A percentile compares a stretch with the other conserved stretches of the same genome.
These are phyloP conservation scores for Chlorella variabilis DNA, from an alignment of 163 green algal genomes.

Conservation along the genomic window DNA sequence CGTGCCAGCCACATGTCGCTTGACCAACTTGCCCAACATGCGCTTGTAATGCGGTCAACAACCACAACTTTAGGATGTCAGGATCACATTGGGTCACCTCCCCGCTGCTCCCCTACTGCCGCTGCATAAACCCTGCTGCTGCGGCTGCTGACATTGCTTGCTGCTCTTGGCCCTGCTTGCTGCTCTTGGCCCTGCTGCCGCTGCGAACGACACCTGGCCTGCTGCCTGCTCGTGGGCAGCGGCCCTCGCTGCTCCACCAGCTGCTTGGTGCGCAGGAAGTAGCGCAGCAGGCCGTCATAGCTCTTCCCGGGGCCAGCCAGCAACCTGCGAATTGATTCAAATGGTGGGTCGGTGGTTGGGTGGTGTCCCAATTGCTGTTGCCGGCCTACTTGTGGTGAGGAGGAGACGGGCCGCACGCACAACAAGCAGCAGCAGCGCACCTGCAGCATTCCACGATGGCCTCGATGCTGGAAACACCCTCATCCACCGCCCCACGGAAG, in stretches of 20 bases:
- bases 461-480: slow-evolving; percentile 30
- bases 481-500: slow-evolving; percentile 18
- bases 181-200: neutral
- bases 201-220: neutral
- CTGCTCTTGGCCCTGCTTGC: no score
- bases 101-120: no score
- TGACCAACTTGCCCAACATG: no score
- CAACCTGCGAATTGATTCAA: neutral
- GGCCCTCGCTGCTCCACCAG: neutral
- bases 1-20: neutral
- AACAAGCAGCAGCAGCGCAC: no score
- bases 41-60: no score
- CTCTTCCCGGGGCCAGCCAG: neutral
- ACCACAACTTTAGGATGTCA: no score
- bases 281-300: slow-evolving; percentile 28
- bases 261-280: neutral
- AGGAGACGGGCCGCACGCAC: neutral
- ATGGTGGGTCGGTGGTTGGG: no score
- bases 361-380: no score
- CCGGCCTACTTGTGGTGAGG: no score
- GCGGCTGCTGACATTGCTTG: no score
- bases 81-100: no score
- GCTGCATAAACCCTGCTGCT: neutral
- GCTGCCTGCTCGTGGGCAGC: slow-evolving; percentile 22
- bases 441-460: slow-evolving; percentile 24